Conservation (phyloP, 2,329 filamentous ascomycete species). For the Hypomyces perniciosus region DNA sequence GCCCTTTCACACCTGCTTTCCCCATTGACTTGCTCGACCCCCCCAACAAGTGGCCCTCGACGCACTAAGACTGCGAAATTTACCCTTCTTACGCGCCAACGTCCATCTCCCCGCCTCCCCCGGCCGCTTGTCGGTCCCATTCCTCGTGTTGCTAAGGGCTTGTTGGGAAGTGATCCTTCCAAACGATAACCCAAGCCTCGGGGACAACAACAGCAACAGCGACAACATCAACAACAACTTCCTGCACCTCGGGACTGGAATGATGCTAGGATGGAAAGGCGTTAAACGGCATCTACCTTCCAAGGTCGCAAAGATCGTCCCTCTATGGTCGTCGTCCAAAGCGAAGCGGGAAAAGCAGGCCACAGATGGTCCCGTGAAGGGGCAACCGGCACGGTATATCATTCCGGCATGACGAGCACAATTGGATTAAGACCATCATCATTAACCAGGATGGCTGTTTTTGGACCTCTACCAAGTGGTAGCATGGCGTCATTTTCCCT, state of each 20-base stretch:
- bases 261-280: conserved; percentile 33
- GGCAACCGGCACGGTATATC: conserved; percentile 24
- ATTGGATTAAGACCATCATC: conserved; percentile 1
- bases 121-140: not conserved
- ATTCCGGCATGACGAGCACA: conserved; percentile 13
- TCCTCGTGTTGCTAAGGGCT: not conserved
- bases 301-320: conserved; percentile 22
- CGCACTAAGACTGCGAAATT: not conserved
- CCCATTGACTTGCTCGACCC: not conserved
- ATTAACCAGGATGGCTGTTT: conserved; percentile 10
- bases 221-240: not conserved
- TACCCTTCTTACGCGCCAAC: not conserved
- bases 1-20: not conserved
- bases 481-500: not conserved
- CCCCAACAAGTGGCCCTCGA: not conserved
- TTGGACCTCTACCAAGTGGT: conserved; percentile 5
- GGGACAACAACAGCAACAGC: too few relatives aligned
- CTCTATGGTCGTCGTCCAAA: conserved; percentile 26
- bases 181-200: too few relatives aligned
- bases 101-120: not conserved
- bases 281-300: conserved; percentile 31
- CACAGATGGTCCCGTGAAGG: conserved; percentile 16
- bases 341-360: conserved; percentile 22
- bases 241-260: conserved; percentile 11
- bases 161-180: not conserved